Evolutionary conservation across 2,329 filamentous ascomycete genomes (phyloP).

Genomic region (Fusarium staphyleae): DNA sequence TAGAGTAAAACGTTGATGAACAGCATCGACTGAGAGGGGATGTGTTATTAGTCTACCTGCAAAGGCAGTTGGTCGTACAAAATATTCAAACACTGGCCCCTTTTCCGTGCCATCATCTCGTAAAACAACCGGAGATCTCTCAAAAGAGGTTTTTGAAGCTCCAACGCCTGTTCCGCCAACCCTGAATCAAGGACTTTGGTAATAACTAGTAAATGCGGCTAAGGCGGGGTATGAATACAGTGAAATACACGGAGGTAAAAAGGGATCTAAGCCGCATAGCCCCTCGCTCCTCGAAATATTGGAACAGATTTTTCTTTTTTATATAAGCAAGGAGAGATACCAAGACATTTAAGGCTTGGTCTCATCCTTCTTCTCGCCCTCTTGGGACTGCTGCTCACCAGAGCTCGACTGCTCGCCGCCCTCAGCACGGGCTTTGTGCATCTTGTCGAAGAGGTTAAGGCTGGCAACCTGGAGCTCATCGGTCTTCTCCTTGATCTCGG

Average conservation of each 20-base stretch:
- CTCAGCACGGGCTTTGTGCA: constrained; percentile 93
- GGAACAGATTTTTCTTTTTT: constrained; percentile 39
- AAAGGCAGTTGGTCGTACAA: constrained; percentile 55
- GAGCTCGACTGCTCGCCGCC: constrained; percentile 58
- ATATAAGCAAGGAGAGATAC: constrained; percentile 35
- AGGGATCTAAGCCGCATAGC: constrained; percentile 46
- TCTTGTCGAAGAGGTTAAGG: constrained; percentile 98
- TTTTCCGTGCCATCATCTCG: constrained; percentile 55
- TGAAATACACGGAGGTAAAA: constrained; percentile 52
- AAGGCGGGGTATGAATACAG: constrained; percentile 61
- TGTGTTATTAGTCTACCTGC: constrained; percentile 60
- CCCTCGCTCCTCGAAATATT: constrained; percentile 45
- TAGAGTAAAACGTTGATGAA: not conserved
- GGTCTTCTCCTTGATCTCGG: constrained; percentile 97
- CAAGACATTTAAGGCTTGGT: constrained; percentile 65
- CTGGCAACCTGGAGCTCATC: constrained; percentile 96
- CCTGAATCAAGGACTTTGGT: constrained; percentile 56
- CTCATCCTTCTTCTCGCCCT: constrained; percentile 80
- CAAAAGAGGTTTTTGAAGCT: constrained; percentile 57
- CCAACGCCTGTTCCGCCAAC: constrained; percentile 58
- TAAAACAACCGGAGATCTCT: constrained; percentile 54
- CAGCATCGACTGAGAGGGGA: constrained; percentile 59
- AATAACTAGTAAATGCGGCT: constrained; percentile 50
- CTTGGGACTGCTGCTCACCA: constrained; percentile 57
- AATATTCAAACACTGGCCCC: constrained; percentile 51